These are phyloP conservation scores for Malus sieversii DNA, from an alignment of 306 rosid genomes.

Conservation along the genomic window DNA sequence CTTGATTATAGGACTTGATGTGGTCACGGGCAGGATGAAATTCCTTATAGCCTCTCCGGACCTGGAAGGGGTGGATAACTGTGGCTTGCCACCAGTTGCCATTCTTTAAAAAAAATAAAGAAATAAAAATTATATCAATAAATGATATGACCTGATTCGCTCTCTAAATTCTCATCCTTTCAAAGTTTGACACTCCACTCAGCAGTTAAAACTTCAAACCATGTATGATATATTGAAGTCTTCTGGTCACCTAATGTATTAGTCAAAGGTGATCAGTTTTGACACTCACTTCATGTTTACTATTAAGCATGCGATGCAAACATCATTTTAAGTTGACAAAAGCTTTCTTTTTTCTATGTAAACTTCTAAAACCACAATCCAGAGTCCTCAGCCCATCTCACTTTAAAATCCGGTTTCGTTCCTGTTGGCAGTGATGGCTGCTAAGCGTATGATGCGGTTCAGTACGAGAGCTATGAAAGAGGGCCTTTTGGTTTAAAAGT, in stretches of 20 bases:
- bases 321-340: too few species aligned
- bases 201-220: too few species aligned
- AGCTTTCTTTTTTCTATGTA: too few species aligned
- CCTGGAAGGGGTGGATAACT: fast-evolving
- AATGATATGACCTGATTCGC: background rate
- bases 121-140: too few species aligned
- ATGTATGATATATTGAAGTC: background rate
- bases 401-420: background rate
- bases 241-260: background rate
- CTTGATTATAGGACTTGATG: background rate
- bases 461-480: conserved; percentile 45
- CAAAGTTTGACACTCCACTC: too few species aligned
- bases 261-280: background rate
- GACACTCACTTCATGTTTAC: background rate
- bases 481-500: conserved; percentile 48
- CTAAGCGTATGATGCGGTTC: conserved; percentile 53
- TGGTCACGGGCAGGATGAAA: too few species aligned
- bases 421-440: conserved; percentile 23
- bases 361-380: too few species aligned
- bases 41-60: too few species aligned
- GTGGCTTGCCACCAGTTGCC: too few species aligned
- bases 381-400: background rate
- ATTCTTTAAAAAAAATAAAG: too few species aligned
- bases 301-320: too few species aligned
- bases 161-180: too few species aligned